A percentile compares a stretch with the other conserved stretches of the same genome.
phyloP scores from a whole-genome alignment of 176 grass and related monocot genomes.

The Zea mays region DNA sequence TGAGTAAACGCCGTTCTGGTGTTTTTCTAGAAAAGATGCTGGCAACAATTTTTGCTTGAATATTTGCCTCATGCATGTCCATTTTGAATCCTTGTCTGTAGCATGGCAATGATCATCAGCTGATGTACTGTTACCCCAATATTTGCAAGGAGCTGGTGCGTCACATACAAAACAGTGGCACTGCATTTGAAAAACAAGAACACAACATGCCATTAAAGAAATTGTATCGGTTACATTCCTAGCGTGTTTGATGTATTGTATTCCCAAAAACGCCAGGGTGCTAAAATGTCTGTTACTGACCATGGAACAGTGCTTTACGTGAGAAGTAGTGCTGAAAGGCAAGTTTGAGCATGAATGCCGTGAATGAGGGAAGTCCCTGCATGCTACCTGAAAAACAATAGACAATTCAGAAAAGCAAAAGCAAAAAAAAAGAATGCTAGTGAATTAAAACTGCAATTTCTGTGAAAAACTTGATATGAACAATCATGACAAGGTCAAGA shows the following conservation, averaged over 20 bases:
- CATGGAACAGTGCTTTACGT: slow-evolving; percentile 74
- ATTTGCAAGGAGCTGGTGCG: slow-evolving; percentile 70
- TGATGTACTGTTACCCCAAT: slow-evolving; percentile 58
- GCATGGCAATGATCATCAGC: slow-evolving; percentile 78
- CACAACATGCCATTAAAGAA: not conserved
- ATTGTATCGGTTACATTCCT: slow-evolving; percentile 4
- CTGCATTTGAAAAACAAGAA: slow-evolving; percentile 65
- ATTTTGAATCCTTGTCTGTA: slow-evolving; percentile 68
- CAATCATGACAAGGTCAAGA: slow-evolving; percentile 1
- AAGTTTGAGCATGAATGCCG: slow-evolving; percentile 87
- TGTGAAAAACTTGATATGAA: slow-evolving; percentile 18
- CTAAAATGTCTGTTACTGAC: slow-evolving; percentile 45
- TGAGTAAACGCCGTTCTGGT: slow-evolving; percentile 31
- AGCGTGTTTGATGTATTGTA: not conserved
- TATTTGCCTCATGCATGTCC: slow-evolving; percentile 59
- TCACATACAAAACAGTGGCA: slow-evolving; percentile 99
- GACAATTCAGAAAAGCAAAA: slow-evolving; percentile 10
- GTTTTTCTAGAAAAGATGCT: slow-evolving; percentile 42
- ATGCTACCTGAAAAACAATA: slow-evolving; percentile 68
- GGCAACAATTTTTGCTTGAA: slow-evolving; percentile 45
- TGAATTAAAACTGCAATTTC: slow-evolving; percentile 11
- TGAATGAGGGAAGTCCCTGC: slow-evolving; percentile 92
- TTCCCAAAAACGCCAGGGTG: slow-evolving; percentile 12
- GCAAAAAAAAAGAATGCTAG: slow-evolving; percentile 17
- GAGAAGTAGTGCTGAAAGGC: slow-evolving; percentile 73